A percentile compares a stretch with the other conserved stretches of the same genome.
Conservation (phyloP, 2,329 filamentous ascomycete species). For the Dactylellina haptotyla region DNA sequence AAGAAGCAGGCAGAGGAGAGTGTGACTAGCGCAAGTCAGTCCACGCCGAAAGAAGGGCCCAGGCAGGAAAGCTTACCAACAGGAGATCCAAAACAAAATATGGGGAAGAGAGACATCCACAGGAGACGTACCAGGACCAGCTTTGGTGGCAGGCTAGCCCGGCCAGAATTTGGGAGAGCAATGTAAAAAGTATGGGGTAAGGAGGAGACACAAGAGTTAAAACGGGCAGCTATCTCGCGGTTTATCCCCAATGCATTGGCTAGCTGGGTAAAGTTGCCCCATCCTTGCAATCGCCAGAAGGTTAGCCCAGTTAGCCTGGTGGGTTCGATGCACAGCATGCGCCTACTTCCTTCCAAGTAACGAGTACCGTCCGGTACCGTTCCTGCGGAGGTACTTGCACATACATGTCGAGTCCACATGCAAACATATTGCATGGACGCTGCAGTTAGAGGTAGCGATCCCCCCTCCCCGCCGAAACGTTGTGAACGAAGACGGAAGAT, state of each 20-base stretch:
- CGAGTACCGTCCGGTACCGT: no score
- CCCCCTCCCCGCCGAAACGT: neutral
- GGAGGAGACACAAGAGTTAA: conserved; percentile 6
- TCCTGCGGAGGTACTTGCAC: neutral
- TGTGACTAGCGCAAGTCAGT: conserved; percentile 1
- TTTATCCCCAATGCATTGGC: conserved; percentile 26
- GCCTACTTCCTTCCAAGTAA: no score
- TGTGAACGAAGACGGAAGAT: neutral
- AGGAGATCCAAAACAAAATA: neutral
- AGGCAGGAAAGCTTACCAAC: conserved; percentile 10
- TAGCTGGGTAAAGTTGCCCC: conserved; percentile 27
- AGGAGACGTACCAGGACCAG: neutral
- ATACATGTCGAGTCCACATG: no score
- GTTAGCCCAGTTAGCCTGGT: neutral
- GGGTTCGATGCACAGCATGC: neutral
- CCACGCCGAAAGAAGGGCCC: conserved; percentile 5
- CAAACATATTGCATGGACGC: conserved; percentile 2
- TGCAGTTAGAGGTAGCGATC: conserved; percentile 1
- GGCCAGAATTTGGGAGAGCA: neutral
- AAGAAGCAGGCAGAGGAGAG: no score
- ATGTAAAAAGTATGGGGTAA: conserved; percentile 38
- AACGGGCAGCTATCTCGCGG: conserved; percentile 2
- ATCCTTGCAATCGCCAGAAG: conserved; percentile 11
- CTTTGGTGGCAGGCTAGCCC: neutral
- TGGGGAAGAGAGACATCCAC: conserved; percentile 1